Evolutionary conservation across 768 basidiomycete species (phyloP), one percentile per base, ranked within the genome.

Genomic region (Lyophyllum semitale): DNA sequence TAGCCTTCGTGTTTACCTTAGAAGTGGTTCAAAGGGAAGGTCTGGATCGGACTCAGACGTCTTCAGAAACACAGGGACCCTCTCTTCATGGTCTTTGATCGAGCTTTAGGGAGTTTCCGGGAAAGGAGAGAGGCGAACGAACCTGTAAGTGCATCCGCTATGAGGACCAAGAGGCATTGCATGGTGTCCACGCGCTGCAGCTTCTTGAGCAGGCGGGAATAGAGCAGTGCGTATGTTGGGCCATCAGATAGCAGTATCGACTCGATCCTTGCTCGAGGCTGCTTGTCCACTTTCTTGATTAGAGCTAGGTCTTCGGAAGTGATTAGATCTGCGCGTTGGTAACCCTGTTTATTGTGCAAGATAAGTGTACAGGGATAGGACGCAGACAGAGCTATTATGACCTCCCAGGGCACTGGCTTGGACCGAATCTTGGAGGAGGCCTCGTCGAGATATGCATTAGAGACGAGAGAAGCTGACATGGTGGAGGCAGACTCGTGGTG

Each of bases 371-470:
- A 3, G 48, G 44, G 15, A 22, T 23, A 49, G 37, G 17, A 29
- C 15, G 11, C 38, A 13, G 52, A 25, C 11, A 54, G 44, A 5
- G 2, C 9, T 5, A 40, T 77, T 4, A 5, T 55, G 54, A 96
- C 96, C 87, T 97, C 95, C 96, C 96, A 98, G 60, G 95, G 95
- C 9, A 97, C 93, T 1, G 88, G 87, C 71, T 95, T 97, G 8
- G 88, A 82, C 63, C 89, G 82, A 58, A 95, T 93, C 79, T 96
- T 95, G 49, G 87, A 79, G 8, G 92, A 89, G 64, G 79, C 84
- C 61, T 96, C 94, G 60, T 95, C 91, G 58, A 98, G 84, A 76
- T 89, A 94, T 2, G 84, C 70, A 64, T 89, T 93, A 22, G 88
- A 88, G 30, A 94, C 87, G 51, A 93, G 81, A 46, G 84, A 83